These are phyloP conservation scores for Atalantia buxifolia DNA, from an alignment of 345 rosid species.

Conservation along the genomic window DNA sequence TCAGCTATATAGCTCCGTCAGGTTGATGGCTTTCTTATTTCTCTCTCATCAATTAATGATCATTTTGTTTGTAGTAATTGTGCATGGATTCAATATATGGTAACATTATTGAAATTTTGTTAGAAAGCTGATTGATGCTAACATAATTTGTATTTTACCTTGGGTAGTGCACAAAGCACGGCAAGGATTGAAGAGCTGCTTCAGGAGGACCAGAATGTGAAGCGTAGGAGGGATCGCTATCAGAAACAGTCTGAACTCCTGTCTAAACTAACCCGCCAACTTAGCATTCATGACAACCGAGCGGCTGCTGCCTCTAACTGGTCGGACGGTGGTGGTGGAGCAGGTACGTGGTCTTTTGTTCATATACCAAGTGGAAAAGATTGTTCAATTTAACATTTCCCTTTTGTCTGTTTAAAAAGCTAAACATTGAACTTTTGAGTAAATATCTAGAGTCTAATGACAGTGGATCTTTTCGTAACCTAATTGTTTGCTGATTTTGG, in stretches of 20 bases:
- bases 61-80: not conserved
- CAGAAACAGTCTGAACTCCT: slow-evolving; percentile 87
- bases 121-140: not conserved
- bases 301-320: no score
- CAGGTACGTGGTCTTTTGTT: no score
- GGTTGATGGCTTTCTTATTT: slow-evolving; percentile 35
- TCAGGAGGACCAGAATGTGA: slow-evolving; percentile 87
- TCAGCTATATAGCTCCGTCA: slow-evolving; percentile 84
- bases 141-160: not conserved
- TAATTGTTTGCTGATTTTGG: no score
- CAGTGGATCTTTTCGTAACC: no score
- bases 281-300: slow-evolving; percentile 88
- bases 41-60: not conserved
- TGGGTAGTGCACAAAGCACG: slow-evolving; percentile 65
- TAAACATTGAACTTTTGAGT: no score
- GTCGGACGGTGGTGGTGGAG: no score
- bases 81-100: not conserved
- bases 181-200: slow-evolving; percentile 77
- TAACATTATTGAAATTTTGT: not conserved
- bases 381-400: no score
- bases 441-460: no score
- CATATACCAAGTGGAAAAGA: no score
- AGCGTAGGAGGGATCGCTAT: slow-evolving; percentile 62
- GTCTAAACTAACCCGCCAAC: slow-evolving; percentile 74
- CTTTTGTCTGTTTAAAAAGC: no score